Evolutionary conservation across 257 asterid species (phyloP), one percentile per base, ranked within the genome.

Genomic region (Solanum sejunctum): DNA sequence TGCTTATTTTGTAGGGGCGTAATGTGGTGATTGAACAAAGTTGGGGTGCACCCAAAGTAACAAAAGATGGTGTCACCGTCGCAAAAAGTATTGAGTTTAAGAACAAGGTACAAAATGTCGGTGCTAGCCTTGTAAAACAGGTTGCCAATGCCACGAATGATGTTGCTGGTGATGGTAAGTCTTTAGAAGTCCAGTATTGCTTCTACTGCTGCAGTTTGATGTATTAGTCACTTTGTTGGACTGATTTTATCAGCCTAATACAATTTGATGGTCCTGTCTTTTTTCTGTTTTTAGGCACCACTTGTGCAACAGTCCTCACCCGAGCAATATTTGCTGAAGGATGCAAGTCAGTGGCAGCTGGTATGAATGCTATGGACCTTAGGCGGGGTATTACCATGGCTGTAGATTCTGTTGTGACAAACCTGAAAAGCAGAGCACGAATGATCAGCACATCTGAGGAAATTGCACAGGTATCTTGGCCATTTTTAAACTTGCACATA

Each of bases 121-220:
- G 99, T 58, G 99, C 99, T 5, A 95, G 98, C 92, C 97, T 96
- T 15, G 99, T 96, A 17, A 96, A 96, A 63, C 98, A 95, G 92
- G 99, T 96, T 72, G 99, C 99, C 1, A 96, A 95, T 93, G 98
- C 99, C n/a, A 96, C 99, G 3, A 96, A 96, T 49, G 98, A 95
- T 85, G 98, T 81, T 75, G 99, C 99, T 73, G 99, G 99, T 78
- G 99, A 96, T 92, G 99, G 99, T 96, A 84, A 89, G 98, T 84
- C 64, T 20, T 64, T 49, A 28, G n/a, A 9, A 18, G 20, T 80
- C 66, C 57, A 12, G 17, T 51, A 16, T 51, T 78, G 49, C 49
- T 26, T 78, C 83, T 55, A 28, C 17, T 78, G 64, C 17, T 52
- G 64, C 26, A 26, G 49, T 52, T 78, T 5, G 60, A 52, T 78